Evolutionary conservation across 2,329 filamentous ascomycete species (phyloP).

Genomic region (Aspergillus pseudoglaucus): DNA sequence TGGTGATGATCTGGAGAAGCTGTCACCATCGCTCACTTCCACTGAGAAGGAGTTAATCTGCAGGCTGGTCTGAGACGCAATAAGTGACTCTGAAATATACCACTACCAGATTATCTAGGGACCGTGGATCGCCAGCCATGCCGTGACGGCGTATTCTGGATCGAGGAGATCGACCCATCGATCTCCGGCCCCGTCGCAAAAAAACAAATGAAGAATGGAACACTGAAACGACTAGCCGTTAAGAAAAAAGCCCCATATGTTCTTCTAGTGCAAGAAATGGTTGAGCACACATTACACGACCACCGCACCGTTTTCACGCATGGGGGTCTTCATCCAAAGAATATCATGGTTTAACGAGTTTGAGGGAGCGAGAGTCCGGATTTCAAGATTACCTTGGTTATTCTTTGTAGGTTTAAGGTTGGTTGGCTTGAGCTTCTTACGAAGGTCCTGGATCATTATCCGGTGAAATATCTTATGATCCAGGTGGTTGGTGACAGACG

Average conservation of each 20-base stretch:
- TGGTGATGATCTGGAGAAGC: conserved; percentile 8
- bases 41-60: conserved; percentile 7
- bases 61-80: conserved; percentile 5
- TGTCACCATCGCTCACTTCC: conserved; percentile 7
- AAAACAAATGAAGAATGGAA: conserved; percentile 10
- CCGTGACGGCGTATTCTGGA: conserved; percentile 11
- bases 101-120: conserved; percentile 10
- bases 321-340: conserved; percentile 12
- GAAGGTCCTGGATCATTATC: conserved; percentile 10
- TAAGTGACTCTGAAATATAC: conserved; percentile 8
- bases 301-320: conserved; percentile 11
- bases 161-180: conserved; percentile 6
- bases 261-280: conserved; percentile 7
- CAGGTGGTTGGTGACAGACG: neutral
- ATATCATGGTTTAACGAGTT: conserved; percentile 10
- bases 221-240: conserved; percentile 5
- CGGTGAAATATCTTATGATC: conserved; percentile 11
- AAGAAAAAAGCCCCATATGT: conserved; percentile 11
- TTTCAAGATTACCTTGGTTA: conserved; percentile 5
- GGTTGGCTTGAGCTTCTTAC: conserved; percentile 11
- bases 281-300: conserved; percentile 11
- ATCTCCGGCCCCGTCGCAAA: conserved; percentile 13
- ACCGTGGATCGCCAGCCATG: conserved; percentile 11
- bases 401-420: conserved; percentile 8
- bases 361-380: neutral